Conservation (phyloP, 495 filamentous ascomycete species). For the Talaromyces thailandensis region DNA sequence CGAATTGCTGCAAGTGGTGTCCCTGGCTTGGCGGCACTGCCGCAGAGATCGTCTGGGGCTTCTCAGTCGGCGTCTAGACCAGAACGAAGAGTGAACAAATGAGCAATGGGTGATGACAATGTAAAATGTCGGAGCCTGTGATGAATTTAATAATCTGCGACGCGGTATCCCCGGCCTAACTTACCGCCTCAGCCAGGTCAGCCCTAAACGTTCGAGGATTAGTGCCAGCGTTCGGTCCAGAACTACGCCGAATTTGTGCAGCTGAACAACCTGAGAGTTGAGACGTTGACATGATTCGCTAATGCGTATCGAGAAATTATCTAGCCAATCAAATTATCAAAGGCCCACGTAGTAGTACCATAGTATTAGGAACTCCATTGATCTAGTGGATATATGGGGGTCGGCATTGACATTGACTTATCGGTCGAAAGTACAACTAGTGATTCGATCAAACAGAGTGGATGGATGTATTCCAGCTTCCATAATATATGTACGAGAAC, state of each 20-base stretch:
- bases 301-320: neutral
- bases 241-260: neutral
- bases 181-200: neutral
- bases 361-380: neutral
- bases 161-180: neutral
- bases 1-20: neutral
- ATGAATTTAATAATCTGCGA: neutral
- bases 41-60: neutral
- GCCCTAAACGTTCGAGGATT: neutral
- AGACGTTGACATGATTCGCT: neutral
- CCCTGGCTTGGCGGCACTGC: neutral
- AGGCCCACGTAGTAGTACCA: too few relatives aligned
- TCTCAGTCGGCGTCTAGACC: neutral
- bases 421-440: too few relatives aligned
- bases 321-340: neutral
- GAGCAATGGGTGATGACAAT: neutral
- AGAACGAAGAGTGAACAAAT: neutral
- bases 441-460: too few relatives aligned
- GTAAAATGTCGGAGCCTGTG: neutral
- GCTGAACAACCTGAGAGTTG: neutral
- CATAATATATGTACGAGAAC: too few relatives aligned
- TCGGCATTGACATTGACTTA: too few relatives aligned
- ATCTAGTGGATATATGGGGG: too few relatives aligned
- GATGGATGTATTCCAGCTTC: too few relatives aligned
- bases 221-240: neutral